phyloP scores from a whole-genome alignment of 257 asterid species.

The Solanum sejunctum region DNA sequence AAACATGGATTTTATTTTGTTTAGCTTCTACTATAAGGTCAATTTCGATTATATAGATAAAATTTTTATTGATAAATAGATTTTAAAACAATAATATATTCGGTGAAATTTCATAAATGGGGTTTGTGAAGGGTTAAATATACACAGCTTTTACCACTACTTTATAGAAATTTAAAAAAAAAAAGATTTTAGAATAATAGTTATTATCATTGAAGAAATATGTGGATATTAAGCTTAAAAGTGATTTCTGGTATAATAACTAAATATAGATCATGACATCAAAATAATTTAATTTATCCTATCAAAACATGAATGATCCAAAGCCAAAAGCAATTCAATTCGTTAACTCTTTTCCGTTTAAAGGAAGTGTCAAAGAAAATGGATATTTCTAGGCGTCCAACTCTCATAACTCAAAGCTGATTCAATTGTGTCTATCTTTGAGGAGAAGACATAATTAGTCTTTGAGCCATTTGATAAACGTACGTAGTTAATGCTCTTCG shows the following conservation, averaged over 20 bases:
- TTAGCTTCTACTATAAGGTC: not conserved
- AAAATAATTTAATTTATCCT: not conserved
- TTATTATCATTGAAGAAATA: not conserved
- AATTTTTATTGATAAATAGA: not conserved
- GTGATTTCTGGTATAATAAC: not conserved
- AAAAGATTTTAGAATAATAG: not conserved
- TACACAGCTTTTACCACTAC: too few species aligned
- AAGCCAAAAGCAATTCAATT: too few species aligned
- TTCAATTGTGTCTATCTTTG: not conserved
- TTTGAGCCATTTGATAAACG: not conserved
- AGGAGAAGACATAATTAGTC: not conserved
- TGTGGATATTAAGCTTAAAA: not conserved
- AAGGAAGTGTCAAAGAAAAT: not conserved
- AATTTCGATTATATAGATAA: not conserved
- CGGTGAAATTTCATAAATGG: too few species aligned
- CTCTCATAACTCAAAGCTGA: not conserved
- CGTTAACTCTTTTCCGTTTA: not conserved
- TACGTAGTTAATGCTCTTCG: not conserved
- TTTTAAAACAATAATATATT: not conserved
- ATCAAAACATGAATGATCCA: not conserved
- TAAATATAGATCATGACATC: not conserved
- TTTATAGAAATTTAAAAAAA: too few species aligned
- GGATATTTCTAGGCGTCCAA: not conserved
- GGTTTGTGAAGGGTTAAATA: too few species aligned
- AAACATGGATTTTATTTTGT: not conserved